Evolutionary conservation across 2,329 filamentous ascomycete species (phyloP).

Genomic region (Atkinsonella texensis): DNA sequence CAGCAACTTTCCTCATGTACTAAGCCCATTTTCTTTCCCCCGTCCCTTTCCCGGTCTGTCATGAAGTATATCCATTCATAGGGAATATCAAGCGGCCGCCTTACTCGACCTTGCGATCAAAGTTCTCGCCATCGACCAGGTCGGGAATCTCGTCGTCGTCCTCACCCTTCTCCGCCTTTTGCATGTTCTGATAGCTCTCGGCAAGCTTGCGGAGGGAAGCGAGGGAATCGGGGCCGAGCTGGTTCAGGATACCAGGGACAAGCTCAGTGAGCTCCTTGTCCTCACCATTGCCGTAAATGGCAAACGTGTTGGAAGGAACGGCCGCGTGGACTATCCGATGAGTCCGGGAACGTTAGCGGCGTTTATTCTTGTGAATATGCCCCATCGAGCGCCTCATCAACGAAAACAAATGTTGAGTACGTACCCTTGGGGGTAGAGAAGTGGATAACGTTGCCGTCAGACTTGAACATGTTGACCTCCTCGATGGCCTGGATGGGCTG

Average conservation of each 20-base stretch:
- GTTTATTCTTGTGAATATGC: not conserved
- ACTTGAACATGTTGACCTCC: slow-evolving; percentile 99
- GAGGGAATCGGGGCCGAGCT: slow-evolving; percentile 95
- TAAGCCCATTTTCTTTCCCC: not conserved
- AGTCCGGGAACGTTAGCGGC: not conserved
- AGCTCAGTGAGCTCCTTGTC: slow-evolving; percentile 99
- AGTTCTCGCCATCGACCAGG: slow-evolving; percentile 93
- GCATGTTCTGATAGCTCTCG: slow-evolving; percentile 98
- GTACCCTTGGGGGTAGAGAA: slow-evolving; percentile 95
- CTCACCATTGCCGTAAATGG: slow-evolving; percentile 97
- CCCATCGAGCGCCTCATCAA: not conserved
- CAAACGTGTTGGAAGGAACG: slow-evolving; percentile 97
- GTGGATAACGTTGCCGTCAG: slow-evolving; percentile 99
- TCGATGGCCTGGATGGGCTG: slow-evolving; percentile 99
- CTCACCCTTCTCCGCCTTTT: slow-evolving; percentile 78
- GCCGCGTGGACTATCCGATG: slow-evolving; percentile 71
- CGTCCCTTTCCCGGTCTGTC: slow-evolving; percentile 4
- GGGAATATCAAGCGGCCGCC: not conserved
- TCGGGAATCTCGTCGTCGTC: slow-evolving; percentile 97
- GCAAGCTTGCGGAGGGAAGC: slow-evolving; percentile 96
- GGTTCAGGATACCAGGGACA: slow-evolving; percentile 97
- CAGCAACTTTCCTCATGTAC: slow-evolving; percentile 4
- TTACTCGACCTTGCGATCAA: slow-evolving; percentile 96
- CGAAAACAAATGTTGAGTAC: slow-evolving; percentile 18
- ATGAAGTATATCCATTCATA: slow-evolving; percentile 5